phyloP scores from a whole-genome alignment of 1,284 basidiomycete genomes.

The Melanopsichium pennsylvanicum region DNA sequence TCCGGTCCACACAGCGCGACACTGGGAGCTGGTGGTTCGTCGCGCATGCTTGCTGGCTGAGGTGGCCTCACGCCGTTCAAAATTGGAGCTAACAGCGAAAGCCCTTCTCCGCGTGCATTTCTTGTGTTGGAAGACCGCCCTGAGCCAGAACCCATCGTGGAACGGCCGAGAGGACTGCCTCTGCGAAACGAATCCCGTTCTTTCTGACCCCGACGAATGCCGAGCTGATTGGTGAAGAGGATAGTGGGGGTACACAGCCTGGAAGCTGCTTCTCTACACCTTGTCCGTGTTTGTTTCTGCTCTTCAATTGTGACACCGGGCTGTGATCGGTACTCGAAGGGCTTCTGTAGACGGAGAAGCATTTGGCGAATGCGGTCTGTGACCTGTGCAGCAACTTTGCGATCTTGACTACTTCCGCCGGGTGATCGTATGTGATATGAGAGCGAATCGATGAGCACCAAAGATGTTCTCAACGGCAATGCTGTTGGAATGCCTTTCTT shows the following conservation, averaged over 20 bases:
- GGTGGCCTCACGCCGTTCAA: constrained; percentile 24
- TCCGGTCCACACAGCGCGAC: constrained; percentile 35
- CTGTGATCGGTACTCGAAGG: constrained; percentile 13
- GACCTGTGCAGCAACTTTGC: constrained; percentile 14
- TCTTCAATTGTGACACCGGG: constrained; percentile 6
- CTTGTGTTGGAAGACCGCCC: constrained; percentile 2
- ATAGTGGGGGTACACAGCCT: constrained; percentile 34
- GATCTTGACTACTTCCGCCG: constrained; percentile 19
- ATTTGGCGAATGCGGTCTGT: constrained; percentile 23
- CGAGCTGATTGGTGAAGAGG: constrained; percentile 40
- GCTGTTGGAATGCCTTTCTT: constrained; percentile 5
- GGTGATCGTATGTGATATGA: constrained; percentile 29
- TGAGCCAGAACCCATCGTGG: background rate
- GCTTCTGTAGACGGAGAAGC: constrained; percentile 33
- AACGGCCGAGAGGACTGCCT: constrained; percentile 6
- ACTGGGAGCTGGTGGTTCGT: constrained; percentile 27
- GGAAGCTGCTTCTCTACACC: constrained; percentile 5
- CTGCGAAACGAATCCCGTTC: constrained; percentile 10
- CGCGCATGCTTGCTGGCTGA: constrained; percentile 16
- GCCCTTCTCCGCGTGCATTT: constrained; percentile 6
- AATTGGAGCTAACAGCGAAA: constrained; percentile 24
- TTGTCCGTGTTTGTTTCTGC: constrained; percentile 1
- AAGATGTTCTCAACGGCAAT: constrained; percentile 20
- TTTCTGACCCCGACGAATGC: constrained; percentile 14
- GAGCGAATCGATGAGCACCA: constrained; percentile 39